Evolutionary conservation across 2,329 filamentous ascomycete species (phyloP).

Genomic region (Calonectria pauciramosa): DNA sequence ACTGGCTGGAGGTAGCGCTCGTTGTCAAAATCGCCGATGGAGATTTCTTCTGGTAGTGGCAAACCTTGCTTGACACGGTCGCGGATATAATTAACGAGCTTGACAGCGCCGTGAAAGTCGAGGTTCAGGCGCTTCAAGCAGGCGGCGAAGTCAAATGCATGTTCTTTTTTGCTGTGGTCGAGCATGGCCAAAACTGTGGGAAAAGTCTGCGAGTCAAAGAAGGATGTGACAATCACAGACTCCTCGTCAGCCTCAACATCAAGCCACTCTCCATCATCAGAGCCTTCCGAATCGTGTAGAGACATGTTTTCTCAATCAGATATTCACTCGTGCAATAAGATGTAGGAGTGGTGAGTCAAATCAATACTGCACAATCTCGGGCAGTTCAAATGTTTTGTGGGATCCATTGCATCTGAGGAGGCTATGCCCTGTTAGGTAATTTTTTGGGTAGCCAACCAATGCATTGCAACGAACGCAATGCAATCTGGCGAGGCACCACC

Average conservation of each 20-base stretch:
- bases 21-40: slow-evolving; percentile 75
- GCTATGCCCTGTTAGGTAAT: slow-evolving; percentile 45
- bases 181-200: slow-evolving; percentile 76
- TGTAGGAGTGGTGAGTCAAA: background rate
- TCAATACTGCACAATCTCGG: slow-evolving; percentile 18
- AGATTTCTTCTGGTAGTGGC: slow-evolving; percentile 69
- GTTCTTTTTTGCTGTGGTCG: slow-evolving; percentile 74
- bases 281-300: slow-evolving; percentile 44
- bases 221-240: slow-evolving; percentile 72
- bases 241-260: slow-evolving; percentile 75
- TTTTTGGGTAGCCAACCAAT: slow-evolving; percentile 36
- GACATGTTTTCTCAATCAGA: slow-evolving; percentile 43
- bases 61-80: slow-evolving; percentile 59
- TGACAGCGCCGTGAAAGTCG: slow-evolving; percentile 81
- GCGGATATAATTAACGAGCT: slow-evolving; percentile 79
- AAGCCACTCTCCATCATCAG: slow-evolving; percentile 64
- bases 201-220: slow-evolving; percentile 78
- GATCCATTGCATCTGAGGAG: slow-evolving; percentile 51
- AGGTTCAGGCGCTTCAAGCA: slow-evolving; percentile 70
- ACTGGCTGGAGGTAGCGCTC: slow-evolving; percentile 88
- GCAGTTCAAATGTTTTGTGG: slow-evolving; percentile 46
- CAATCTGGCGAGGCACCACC: slow-evolving; percentile 45
- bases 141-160: slow-evolving; percentile 76
- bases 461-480: slow-evolving; percentile 35
- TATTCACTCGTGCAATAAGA: slow-evolving; percentile 45